Conservation (phyloP, 345 rosid genomes). For the Carallia pectinifolia region DNA sequence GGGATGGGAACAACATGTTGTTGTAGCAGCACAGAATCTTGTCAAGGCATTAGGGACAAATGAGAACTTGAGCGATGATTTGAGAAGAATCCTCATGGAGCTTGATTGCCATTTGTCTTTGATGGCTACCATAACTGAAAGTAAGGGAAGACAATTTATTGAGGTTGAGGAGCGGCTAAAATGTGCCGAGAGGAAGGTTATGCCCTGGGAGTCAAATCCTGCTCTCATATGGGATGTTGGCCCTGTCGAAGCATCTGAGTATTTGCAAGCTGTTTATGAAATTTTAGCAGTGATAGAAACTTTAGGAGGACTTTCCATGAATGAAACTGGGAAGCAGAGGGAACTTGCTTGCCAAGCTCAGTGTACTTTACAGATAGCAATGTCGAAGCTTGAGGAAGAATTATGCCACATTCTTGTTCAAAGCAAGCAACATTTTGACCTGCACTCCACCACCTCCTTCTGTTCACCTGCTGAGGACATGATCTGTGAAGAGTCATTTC, state of each 20-base stretch:
- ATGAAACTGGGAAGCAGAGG: slow-evolving; percentile 35
- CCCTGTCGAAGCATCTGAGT: slow-evolving; percentile 36
- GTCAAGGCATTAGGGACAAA: slow-evolving; percentile 55
- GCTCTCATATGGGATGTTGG: slow-evolving; percentile 57
- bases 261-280: slow-evolving; percentile 51
- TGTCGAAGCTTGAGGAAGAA: slow-evolving; percentile 80
- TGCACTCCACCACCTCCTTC: slow-evolving; percentile 35
- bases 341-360: slow-evolving; percentile 50
- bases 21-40: slow-evolving; percentile 58
- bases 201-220: slow-evolving; percentile 49
- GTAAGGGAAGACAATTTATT: slow-evolving; percentile 27
- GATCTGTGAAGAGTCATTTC: slow-evolving; percentile 56
- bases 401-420: slow-evolving; percentile 50
- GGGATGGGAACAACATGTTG: slow-evolving; percentile 61
- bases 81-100: slow-evolving; percentile 43
- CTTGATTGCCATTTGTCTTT: slow-evolving; percentile 51
- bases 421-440: slow-evolving; percentile 39
- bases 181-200: slow-evolving; percentile 42
- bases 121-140: slow-evolving; percentile 30
- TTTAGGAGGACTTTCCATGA: slow-evolving; percentile 28
- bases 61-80: slow-evolving; percentile 46
- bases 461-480: slow-evolving; percentile 37
- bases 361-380: slow-evolving; percentile 50
- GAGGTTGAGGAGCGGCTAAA: slow-evolving; percentile 47
- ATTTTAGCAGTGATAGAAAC: slow-evolving; percentile 38